Evolutionary conservation across 176 grass and related monocot genomes (phyloP), one percentile per base, ranked within the genome.

Genomic region (Puccinellia tenuiflora): DNA sequence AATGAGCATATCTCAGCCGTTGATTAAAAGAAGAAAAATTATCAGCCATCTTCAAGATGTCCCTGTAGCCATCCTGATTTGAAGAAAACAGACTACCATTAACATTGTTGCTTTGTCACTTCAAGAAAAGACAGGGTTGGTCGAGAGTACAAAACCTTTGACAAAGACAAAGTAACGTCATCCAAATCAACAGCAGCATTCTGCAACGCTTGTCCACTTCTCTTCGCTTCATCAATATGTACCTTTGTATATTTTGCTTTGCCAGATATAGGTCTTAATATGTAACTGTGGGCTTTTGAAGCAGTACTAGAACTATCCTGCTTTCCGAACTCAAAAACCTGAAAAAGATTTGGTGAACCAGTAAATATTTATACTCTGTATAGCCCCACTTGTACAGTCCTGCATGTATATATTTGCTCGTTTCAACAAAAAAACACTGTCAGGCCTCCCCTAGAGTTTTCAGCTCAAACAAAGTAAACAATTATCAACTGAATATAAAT

Each of bases 11-110:
- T 75, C 79, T 93, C 52, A 98, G 77, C 39, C 92, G 84, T 86
- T 98, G 92, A 75, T 95, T 98, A 82, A 98, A 98, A 77, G 96
- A 81, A 76, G 96, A 91, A 84, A 98, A 98, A 85, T 95, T 98
- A 88, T 98, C 96, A 24, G 92, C 92, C 96, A 93, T 92, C 83
- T 93, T 93, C 75, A 98, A 86, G 68, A 98, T 95, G 83, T 98
- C 96, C 83, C 89, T 93, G 73, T 98, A 98, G 24, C 92, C 90
- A 79, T 95, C 87, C 96, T 98, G 88, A 25, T 54, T 86, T 25
- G 33, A 90, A 75, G 47, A 71, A 85, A 86, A 76, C 15, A 37
- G 13, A 64, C 43, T 74, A 51, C 30, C 38, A 66, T 52, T 74
- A 56, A 73, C 20, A 48, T 45, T 64, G 68, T 25, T 37, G 42